Base-by-base conservation (phyloP, 2,329 filamentous ascomycete genomes). In the Pseudogymnoascus sp. region DNA sequence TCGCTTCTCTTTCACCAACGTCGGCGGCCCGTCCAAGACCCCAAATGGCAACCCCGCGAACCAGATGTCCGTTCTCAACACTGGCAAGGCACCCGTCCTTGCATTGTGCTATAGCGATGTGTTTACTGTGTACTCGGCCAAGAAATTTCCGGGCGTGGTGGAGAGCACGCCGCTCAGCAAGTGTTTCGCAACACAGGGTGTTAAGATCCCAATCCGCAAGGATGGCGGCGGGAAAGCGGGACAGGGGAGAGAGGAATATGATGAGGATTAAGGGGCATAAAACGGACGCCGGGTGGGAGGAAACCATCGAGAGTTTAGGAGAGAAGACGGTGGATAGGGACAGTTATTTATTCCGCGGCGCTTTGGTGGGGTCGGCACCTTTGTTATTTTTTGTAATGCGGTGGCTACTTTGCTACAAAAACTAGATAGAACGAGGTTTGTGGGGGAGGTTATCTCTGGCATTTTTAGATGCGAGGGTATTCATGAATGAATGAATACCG, bases 61-160 rank as follows among this genome's bases (percentile, higher is more conserved):
- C 66, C 74, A 69, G 66, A 74, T 61, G 68, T 73, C 71, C 71
- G 75, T 34, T 3, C 77, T 95, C 62, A 94, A 91, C 71, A 86
- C 82, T 35, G 87, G 85, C 60, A 85, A 84, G 63, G 89, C 89
- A 0, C 89, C 89, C 0, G 87, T 96, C 10, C 80, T 97, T 15
- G 91, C 92, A 0, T 88, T 86, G 7, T 86, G 85, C 67, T 97
- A 92, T 74, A 95, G 89, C 55, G 88, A 95, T 3, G 81, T 85
- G 2, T 97, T 99, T 77, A 89, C 90, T 59, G 94, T 99, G 28
- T 97, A 88, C 74, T 95, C 90, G 2, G 94, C 94, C 55, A 99
- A 99, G 80, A 96, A 96, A 70, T 99, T 99, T 73, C 94, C 94
- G 0, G 94, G 94, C 38, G 94, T 99, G 1, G 96, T 95, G 61